Conservation (phyloP, 2,329 filamentous ascomycete genomes). For the Boeremia lycopersici region DNA sequence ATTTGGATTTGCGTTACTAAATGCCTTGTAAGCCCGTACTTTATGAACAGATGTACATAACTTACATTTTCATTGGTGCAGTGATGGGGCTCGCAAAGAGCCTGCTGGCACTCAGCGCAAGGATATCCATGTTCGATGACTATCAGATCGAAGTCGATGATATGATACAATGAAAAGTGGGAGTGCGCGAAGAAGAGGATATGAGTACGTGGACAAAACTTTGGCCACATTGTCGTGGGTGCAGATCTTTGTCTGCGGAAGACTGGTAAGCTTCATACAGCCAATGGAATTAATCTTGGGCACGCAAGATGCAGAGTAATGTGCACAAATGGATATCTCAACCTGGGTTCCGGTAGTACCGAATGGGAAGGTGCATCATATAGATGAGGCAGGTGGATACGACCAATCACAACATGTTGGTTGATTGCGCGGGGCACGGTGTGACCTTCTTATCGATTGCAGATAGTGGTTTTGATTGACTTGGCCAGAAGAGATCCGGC, state of each 20-base stretch:
- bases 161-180: background rate
- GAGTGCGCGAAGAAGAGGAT: background rate
- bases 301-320: slow-evolving; percentile 12
- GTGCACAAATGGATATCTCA: slow-evolving; percentile 2
- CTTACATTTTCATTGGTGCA: slow-evolving; percentile 10
- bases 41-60: background rate
- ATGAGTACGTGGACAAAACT: slow-evolving; percentile 4
- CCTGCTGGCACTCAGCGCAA: slow-evolving; percentile 1
- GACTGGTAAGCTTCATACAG: background rate
- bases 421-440: slow-evolving; percentile 27
- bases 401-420: slow-evolving; percentile 5
- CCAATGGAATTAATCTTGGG: slow-evolving; percentile 6
- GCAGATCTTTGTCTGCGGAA: slow-evolving; percentile 9
- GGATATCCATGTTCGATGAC: background rate
- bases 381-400: slow-evolving; percentile 10
- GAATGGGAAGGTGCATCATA: slow-evolving; percentile 14
- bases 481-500: slow-evolving; percentile 31
- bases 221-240: slow-evolving; percentile 13
- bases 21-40: background rate
- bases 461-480: slow-evolving; percentile 34
- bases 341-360: slow-evolving; percentile 8
- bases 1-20: background rate
- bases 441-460: slow-evolving; percentile 36
- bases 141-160: no score
- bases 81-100: slow-evolving; percentile 7